Base-by-base conservation (phyloP, 2,329 filamentous ascomycete genomes). In the Talaromyces piceae region DNA sequence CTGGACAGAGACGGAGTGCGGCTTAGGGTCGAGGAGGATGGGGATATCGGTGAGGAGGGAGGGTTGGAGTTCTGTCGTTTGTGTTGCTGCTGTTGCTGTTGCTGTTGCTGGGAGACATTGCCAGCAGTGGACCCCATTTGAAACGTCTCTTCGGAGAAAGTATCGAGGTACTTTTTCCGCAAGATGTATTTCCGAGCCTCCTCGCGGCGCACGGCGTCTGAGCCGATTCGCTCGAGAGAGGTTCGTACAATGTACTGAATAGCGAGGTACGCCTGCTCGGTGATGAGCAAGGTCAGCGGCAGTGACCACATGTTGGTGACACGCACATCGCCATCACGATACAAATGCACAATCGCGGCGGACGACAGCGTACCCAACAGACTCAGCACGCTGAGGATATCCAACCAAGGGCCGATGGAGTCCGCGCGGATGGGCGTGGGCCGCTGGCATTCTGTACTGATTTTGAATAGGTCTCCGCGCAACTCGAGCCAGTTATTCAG, bases 401-500 rank as follows among this genome's bases (percentile, higher is more conserved):
- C 81, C 11, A 97, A 75, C 86, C 90, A 97, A 0, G 93, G 91
- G 0, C 93, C 93, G 59, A 98, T 97, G 1, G 88, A 93, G 70
- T 97, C 93, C 1, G 89, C 84, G 49, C 93, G 83, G 80, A 87
- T 89, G 0, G 93, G 93, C 31, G 88, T 88, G 0, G 93, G 93
- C 3, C 93, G 84, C 62, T 91, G 86, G 76, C 88, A 91, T 67
- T 91, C 86, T 45, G 89, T 78, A 51, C 90, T 90, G 61, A 97
- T 95, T 69, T 98, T 98, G 72, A 95, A 80, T 2, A 91, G 91
- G 64, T 98, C 93, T 0, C 88, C 88, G 39, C 93, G 87, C 33
- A 97, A 80, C 66, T 97, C 93, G 52, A 98, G 74, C 90, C 91
- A 97, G 72, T 97, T 94, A 73, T 97, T 97, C 68, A 93, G 74